Base-by-base conservation (phyloP, 495 filamentous ascomycete species). In the Lindgomyces ingoldianus region DNA sequence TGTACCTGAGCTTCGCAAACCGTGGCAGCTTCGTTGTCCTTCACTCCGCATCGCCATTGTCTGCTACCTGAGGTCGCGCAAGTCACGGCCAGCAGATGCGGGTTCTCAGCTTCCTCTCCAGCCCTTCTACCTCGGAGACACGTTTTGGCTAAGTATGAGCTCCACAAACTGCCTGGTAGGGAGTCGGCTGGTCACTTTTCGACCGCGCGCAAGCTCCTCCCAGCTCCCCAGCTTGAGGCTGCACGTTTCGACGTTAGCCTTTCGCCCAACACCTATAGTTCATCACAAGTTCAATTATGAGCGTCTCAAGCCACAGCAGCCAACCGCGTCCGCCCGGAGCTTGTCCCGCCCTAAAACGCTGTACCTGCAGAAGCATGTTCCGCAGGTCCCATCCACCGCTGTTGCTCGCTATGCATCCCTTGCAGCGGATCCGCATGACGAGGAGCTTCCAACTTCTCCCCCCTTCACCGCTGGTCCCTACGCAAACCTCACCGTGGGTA, bases 401-500 rank as follows among this genome's bases (percentile, higher is more conserved):
- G 58, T 65, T 45, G 51, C 58, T 41, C 50, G 62, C 6, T 61
- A 61, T 49, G 62, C 67, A 66, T 70, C 67, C 62, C 44, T 65
- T 66, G 57, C 66, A 29, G 21, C 62, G 53, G 67, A 70, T 33
- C 57, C 62, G 57, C 62, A 70, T 50, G 51, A 57, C 39, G 67
- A 70, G 47, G 67, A 70, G 57, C 46, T 59, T 29, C 49, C 63
- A 11, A 57, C 54, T 30, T 39, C 64, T 4, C 67, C 62, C 12
- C 59, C 68, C 48, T 67, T 70, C 47, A 67, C 80, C 9, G 82
- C 83, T 9, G 84, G 80, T 1, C 87, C 89, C 0, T 93, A 90
- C 74, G 75, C 81, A 8, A 77, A 84, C 8, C 79, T 91, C 51
- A 85, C 84, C 4, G 82, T 93, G 26, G 89, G 89, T 39, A 80